Conservation (phyloP, 108 stramenopile genomes). For the Pinguiococcus pyrenoidosus region DNA sequence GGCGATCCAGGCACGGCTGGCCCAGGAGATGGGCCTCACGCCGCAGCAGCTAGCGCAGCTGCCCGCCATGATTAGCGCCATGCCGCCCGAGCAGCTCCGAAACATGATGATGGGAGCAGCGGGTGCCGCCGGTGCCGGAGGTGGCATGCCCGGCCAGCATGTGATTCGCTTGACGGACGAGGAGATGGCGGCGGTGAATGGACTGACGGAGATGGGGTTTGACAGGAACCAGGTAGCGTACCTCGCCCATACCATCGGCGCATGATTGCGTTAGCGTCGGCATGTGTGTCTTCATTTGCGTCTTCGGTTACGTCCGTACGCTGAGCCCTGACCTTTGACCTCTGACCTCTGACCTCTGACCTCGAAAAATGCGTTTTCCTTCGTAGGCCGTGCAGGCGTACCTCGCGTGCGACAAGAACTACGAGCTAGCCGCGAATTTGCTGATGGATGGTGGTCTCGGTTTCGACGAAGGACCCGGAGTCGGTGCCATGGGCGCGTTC, state of each 20-base stretch:
- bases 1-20: conserved; percentile 1
- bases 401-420: conserved; percentile 97
- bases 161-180: conserved; percentile 73
- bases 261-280: too few species aligned
- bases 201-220: conserved; percentile 88
- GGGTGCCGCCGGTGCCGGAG: conserved; percentile 33
- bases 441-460: conserved; percentile 49
- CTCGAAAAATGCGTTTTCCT: too few species aligned
- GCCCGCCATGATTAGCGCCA: conserved; percentile 28
- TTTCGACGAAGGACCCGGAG: not conserved
- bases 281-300: too few species aligned
- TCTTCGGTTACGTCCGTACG: too few species aligned
- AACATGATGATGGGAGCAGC: too few species aligned
- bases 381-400: conserved; percentile 92
- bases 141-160: conserved; percentile 35
- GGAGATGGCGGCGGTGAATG: conserved; percentile 85
- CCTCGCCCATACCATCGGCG: too few species aligned
- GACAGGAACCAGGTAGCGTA: conserved; percentile 57
- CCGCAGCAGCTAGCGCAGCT: conserved; percentile 4
- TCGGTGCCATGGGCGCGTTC: not conserved
- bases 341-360: too few species aligned
- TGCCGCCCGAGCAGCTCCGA: too few species aligned
- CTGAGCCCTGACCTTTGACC: too few species aligned
- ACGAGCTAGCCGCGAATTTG: conserved; percentile 88
- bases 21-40: conserved; percentile 9